Evolutionary conservation across 2,329 filamentous ascomycete species (phyloP).

Genomic region (Hortaea werneckii): DNA sequence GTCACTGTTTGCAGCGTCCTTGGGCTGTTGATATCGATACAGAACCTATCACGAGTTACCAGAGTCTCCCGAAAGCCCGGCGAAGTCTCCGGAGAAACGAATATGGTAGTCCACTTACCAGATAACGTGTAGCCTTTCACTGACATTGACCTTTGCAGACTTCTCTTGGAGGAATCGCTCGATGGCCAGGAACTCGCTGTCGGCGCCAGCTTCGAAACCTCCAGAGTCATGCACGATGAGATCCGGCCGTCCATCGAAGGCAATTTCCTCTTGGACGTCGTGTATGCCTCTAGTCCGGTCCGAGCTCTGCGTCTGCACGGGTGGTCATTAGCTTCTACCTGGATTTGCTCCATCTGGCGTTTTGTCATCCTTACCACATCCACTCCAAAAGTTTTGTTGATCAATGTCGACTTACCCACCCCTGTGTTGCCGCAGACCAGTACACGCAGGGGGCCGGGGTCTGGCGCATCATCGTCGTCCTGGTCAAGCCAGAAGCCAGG

Average conservation of each 20-base stretch:
- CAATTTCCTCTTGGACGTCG: constrained; percentile 24
- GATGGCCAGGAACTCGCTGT: constrained; percentile 19
- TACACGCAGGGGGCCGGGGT: constrained; percentile 22
- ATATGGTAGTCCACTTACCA: constrained; percentile 10
- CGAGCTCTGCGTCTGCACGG: constrained; percentile 12
- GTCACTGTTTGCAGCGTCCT: constrained; percentile 26
- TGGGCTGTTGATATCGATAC: constrained; percentile 26
- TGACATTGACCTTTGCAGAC: constrained; percentile 20
- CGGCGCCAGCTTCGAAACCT: constrained; percentile 26
- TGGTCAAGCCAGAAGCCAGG: constrained; percentile 19
- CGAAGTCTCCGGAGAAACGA: background rate
- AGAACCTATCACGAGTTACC: constrained; percentile 18
- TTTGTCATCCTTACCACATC: constrained; percentile 12
- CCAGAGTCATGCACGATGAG: constrained; percentile 27
- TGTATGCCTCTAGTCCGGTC: constrained; percentile 22
- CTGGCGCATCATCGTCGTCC: constrained; percentile 6
- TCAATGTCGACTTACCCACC: constrained; percentile 24
- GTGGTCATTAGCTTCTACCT: too few species aligned
- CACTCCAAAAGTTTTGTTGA: constrained; percentile 26
- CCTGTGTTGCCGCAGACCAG: constrained; percentile 27
- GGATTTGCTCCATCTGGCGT: too few species aligned
- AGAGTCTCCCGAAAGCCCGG: too few species aligned
- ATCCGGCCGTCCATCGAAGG: constrained; percentile 24
- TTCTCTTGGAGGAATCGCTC: constrained; percentile 24
- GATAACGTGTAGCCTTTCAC: constrained; percentile 23